Evolutionary conservation across 1,139 yeast genomes (phyloP).

Genomic region (Zygoascus hellenicus): DNA sequence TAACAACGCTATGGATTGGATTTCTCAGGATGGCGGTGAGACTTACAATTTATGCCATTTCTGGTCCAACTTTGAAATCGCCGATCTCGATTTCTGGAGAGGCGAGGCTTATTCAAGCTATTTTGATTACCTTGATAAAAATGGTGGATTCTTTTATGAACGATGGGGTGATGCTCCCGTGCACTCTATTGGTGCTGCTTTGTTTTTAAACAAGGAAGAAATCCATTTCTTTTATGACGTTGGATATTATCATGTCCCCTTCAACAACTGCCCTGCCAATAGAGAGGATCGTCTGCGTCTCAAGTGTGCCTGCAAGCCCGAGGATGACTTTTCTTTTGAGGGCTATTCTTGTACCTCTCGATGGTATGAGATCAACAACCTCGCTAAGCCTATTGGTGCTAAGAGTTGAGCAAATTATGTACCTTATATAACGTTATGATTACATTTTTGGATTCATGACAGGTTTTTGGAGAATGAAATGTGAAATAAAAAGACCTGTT

Average conservation of each 20-base stretch:
- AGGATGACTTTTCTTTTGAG: slow-evolving; percentile 75
- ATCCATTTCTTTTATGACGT: slow-evolving; percentile 77
- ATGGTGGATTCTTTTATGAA: slow-evolving; percentile 89
- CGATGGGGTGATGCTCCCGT: slow-evolving; percentile 97
- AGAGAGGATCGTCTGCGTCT: slow-evolving; percentile 37
- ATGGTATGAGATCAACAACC: slow-evolving; percentile 57
- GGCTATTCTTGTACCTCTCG: slow-evolving; percentile 79
- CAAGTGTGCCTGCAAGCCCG: slow-evolving; percentile 49
- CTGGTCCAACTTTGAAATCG: slow-evolving; percentile 93
- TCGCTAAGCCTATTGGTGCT: slow-evolving; percentile 48
- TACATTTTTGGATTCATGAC: background rate
- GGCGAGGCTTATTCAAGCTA: slow-evolving; percentile 58
- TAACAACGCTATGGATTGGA: slow-evolving; percentile 61
- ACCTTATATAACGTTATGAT: background rate
- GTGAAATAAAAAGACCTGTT: background rate
- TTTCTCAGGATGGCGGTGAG: slow-evolving; percentile 60
- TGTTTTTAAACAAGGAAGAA: slow-evolving; percentile 57
- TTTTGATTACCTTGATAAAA: slow-evolving; percentile 63
- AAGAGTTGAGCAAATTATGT: too few relatives aligned
- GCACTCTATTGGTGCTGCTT: slow-evolving; percentile 73
- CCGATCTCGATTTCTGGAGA: slow-evolving; percentile 71
- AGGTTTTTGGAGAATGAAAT: background rate
- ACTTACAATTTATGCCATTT: slow-evolving; percentile 79
- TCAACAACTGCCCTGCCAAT: slow-evolving; percentile 64
- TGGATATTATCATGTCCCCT: slow-evolving; percentile 80